Base-by-base conservation (phyloP, 2,329 filamentous ascomycete species). In the Fusarium illudens region DNA sequence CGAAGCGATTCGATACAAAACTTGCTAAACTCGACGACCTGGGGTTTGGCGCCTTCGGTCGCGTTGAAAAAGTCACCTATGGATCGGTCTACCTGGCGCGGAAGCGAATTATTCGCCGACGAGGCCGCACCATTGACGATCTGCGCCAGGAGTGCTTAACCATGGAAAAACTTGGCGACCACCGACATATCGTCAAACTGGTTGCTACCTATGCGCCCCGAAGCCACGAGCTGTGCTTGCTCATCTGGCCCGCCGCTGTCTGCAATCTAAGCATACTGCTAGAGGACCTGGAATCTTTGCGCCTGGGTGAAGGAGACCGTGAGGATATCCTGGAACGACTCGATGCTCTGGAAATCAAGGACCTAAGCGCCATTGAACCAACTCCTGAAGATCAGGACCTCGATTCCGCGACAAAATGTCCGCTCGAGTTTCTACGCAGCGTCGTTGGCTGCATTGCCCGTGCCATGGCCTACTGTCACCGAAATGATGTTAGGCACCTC, bases 201-300 rank as follows among this genome's bases (percentile, higher is more conserved):
- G 79, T 84, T 17, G 83, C 82, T 2, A 81, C 83, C 2, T 85
- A 85, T 65, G 80, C 79, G 37, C 75, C 77, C 6, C 77, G 76
- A 22, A 74, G 71, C 10, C 77, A 79, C 60, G 76, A 82, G 58
- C 70, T 85, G 5, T 84, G 80, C 58, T 72, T 85, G 11, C 76
- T 84, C 37, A 77, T 84, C 29, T 84, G 82, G 79, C 83, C 83
- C 11, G 82, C 79, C 25, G 83, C 82, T 19, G 76, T 81, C 7
- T 84, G 82, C 74, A 83, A 82, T 63, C 70, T 85, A 36, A 76
- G 76, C 56, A 75, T 69, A 30, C 75, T 85, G 10, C 75, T 84
- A 17, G 76, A 79, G 42, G 82, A 84, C 62, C 67, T 85, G 12
- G 81, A 84, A 27, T 70, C 68, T 17, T 67, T 84, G 27, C 77